Evolutionary conservation across 73 alveolate genomes (phyloP).

Genomic region (Paramecium bursaria): DNA sequence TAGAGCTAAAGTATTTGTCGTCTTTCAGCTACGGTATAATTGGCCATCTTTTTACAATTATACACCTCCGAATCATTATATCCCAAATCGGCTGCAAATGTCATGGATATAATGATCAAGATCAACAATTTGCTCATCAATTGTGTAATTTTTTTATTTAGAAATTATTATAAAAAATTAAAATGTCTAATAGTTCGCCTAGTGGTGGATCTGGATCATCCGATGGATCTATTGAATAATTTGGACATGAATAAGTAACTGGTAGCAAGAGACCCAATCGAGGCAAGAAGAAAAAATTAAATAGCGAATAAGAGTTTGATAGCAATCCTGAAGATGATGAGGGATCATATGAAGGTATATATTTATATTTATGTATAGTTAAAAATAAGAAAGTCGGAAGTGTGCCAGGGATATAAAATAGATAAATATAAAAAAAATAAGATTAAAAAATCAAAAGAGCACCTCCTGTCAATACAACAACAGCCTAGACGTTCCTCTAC

Average conservation of each 20-base stretch:
- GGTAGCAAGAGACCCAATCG: conserved; percentile 1
- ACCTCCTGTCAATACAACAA: not conserved
- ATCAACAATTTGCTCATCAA: too few species aligned
- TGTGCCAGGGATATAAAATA: conserved; percentile 20
- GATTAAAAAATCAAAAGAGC: conserved; percentile 10
- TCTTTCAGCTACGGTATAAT: not conserved
- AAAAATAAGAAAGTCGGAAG: not conserved
- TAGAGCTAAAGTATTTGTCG: not conserved
- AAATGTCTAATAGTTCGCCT: not conserved
- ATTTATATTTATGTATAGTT: not conserved
- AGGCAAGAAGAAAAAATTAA: conserved; percentile 42
- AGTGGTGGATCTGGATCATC: not conserved
- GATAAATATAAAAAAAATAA: not conserved
- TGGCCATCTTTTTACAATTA: not conserved
- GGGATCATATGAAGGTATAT: conserved; percentile 33
- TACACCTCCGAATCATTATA: not conserved
- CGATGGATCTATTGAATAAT: not conserved
- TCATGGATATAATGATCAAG: too few species aligned
- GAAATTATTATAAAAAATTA: too few species aligned
- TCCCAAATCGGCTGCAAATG: not conserved
- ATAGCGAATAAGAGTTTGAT: conserved; percentile 16
- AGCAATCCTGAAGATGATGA: conserved; percentile 34
- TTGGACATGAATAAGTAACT: too few species aligned
- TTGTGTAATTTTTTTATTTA: too few species aligned
- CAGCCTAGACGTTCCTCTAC: conserved; percentile 41